These are phyloP conservation scores for Antrodiella citrinella DNA, from an alignment of 768 basidiomycete genomes.

Conservation along the genomic window DNA sequence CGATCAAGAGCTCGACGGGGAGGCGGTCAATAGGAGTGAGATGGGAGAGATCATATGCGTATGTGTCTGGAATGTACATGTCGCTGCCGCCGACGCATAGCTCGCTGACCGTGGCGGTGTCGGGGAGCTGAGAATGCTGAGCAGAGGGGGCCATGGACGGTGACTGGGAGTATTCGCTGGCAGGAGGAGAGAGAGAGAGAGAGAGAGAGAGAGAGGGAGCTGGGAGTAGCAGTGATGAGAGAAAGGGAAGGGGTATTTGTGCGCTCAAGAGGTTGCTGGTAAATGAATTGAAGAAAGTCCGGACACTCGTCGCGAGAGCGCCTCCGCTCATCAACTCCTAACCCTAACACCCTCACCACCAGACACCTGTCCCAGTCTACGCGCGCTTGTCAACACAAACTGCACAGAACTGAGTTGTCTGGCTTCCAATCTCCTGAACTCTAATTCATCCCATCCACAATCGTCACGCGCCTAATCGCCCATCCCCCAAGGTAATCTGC, in stretches of 20 bases:
- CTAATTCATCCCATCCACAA: conserved; percentile 33
- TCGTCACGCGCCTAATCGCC: conserved; percentile 30
- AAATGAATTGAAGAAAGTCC: not conserved
- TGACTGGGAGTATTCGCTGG: not conserved
- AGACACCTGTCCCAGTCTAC: not conserved
- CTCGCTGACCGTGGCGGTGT: not conserved
- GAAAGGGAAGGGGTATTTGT: too few relatives aligned
- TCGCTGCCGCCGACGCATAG: not conserved
- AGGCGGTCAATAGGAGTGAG: conserved; percentile 24
- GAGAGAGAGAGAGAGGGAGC: not conserved
- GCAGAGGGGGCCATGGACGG: not conserved
- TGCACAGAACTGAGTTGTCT: conserved; percentile 30
- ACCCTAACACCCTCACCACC: not conserved
- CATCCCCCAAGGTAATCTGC: conserved; percentile 33
- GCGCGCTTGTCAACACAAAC: conserved; percentile 16
- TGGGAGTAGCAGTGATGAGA: not conserved
- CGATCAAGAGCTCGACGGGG: conserved; percentile 55
- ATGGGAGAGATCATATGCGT: not conserved
- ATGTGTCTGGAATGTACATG: not conserved
- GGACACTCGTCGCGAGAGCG: not conserved
- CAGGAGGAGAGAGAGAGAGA: not conserved
- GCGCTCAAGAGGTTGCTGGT: not conserved
- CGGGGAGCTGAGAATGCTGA: too few relatives aligned
- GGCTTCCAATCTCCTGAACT: conserved; percentile 24
- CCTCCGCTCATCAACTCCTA: not conserved